Percentiles rank a stretch among this genome's conserved stretches.
These are phyloP conservation scores for Darksidea phi DNA, from an alignment of 495 filamentous ascomycete species.

Conservation along the genomic window DNA sequence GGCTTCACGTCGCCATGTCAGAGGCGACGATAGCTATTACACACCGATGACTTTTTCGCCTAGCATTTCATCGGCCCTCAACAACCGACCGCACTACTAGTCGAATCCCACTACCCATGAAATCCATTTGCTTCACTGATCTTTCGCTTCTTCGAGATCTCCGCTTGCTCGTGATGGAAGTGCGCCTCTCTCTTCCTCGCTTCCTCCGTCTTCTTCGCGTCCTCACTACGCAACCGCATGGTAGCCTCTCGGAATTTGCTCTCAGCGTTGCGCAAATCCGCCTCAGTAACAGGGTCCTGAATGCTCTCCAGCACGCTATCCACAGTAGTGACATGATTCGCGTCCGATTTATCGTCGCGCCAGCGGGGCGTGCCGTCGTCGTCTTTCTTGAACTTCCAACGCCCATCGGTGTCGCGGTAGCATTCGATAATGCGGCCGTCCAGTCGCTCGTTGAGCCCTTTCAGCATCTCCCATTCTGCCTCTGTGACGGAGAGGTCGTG, in stretches of 20 bases:
- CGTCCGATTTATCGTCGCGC: constrained; percentile 85
- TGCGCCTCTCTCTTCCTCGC: constrained; percentile 2
- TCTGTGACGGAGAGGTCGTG: constrained; percentile 65
- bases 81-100: too few relatives aligned
- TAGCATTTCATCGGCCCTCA: too few relatives aligned
- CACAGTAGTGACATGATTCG: constrained; percentile 81
- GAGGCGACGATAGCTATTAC: too few relatives aligned
- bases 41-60: too few relatives aligned
- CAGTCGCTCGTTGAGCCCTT: constrained; percentile 64
- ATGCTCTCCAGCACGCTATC: constrained; percentile 81
- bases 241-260: constrained; percentile 57
- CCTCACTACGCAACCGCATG: constrained; percentile 9
- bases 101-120: too few relatives aligned
- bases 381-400: constrained; percentile 68
- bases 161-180: not conserved
- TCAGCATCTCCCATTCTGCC: constrained; percentile 80
- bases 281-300: constrained; percentile 64
- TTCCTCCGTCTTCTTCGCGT: not conserved
- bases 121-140: constrained; percentile 28
- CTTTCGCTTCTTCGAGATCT: constrained; percentile 23
- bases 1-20: too few relatives aligned
- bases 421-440: constrained; percentile 88
- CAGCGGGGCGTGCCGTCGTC: constrained; percentile 61
- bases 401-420: constrained; percentile 64
- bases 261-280: constrained; percentile 65